Evolutionary conservation across 139 green algal genomes (phyloP).

Genomic region (Edaphochlamys debaryana): DNA sequence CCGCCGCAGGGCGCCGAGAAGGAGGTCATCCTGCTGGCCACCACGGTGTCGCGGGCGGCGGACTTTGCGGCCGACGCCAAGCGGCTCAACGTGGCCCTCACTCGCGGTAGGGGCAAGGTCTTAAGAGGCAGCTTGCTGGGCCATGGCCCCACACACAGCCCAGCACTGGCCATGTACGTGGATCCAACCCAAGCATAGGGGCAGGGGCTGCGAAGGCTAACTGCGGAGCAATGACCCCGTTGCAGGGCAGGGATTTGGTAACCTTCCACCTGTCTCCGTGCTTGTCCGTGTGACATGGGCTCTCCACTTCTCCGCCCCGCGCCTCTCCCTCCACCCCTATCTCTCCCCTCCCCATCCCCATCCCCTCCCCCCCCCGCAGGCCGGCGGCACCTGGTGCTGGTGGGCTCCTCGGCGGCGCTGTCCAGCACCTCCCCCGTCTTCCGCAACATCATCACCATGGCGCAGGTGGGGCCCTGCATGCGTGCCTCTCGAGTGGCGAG

Average conservation of each 20-base stretch:
- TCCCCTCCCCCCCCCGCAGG: constrained; percentile 1
- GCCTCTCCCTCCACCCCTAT: neutral
- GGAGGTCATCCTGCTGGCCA: constrained; percentile 83
- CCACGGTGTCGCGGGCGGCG: constrained; percentile 60
- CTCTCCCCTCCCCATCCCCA: neutral
- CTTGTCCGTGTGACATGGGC: neutral
- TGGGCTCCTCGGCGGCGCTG: constrained; percentile 61
- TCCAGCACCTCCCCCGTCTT: constrained; percentile 49
- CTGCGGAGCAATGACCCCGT: too few relatives aligned
- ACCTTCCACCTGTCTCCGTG: neutral
- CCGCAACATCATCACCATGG: constrained; percentile 35
- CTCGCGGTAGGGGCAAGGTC: constrained; percentile 45
- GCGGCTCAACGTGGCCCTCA: constrained; percentile 89
- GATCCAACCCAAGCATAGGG: neutral
- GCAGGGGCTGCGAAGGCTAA: neutral
- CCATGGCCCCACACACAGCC: neutral
- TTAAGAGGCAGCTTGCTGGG: neutral
- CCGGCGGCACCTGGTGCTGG: constrained; percentile 71
- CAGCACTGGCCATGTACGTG: neutral
- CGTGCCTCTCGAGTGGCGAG: too few relatives aligned
- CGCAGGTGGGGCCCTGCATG: too few relatives aligned
- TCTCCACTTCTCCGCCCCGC: neutral
- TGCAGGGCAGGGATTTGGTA: too few relatives aligned
- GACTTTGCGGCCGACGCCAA: constrained; percentile 43
- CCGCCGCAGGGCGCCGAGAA: constrained; percentile 81